Conservation (phyloP, 2,329 filamentous ascomycete genomes). For the Ceratocystis colombiana region DNA sequence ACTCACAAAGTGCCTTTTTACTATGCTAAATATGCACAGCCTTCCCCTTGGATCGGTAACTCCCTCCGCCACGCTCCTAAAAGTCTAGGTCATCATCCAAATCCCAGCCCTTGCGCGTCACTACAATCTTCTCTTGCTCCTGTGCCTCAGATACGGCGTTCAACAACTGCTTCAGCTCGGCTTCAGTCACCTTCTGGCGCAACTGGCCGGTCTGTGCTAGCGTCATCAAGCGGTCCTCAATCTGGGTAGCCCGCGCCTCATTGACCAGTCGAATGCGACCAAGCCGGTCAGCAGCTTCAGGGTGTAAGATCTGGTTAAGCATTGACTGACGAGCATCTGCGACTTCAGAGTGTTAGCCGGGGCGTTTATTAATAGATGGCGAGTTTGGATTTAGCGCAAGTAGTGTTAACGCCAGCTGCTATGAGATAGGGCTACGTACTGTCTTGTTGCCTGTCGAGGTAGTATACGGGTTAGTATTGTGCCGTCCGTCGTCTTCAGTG, state of each 20-base stretch:
- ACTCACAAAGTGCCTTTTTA: background rate
- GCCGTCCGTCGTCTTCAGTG: background rate
- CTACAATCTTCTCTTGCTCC: slow-evolving; percentile 76
- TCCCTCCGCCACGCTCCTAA: slow-evolving; percentile 29
- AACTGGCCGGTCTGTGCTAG: slow-evolving; percentile 82
- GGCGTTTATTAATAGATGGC: background rate
- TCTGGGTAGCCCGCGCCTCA: slow-evolving; percentile 74
- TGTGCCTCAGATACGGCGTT: slow-evolving; percentile 71
- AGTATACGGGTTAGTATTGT: background rate
- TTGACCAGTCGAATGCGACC: slow-evolving; percentile 94
- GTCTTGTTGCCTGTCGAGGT: slow-evolving; percentile 26
- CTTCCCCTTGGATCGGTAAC: background rate
- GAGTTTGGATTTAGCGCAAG: background rate
- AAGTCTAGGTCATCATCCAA: slow-evolving; percentile 71
- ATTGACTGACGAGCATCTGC: slow-evolving; percentile 66
- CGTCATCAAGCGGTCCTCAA: slow-evolving; percentile 89
- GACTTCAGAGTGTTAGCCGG: slow-evolving; percentile 24
- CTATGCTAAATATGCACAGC: slow-evolving; percentile 25
- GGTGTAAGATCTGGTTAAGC: slow-evolving; percentile 85
- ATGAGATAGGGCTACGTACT: slow-evolving; percentile 29
- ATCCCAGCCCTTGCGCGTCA: slow-evolving; percentile 72
- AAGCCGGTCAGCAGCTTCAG: slow-evolving; percentile 84
- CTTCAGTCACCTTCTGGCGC: slow-evolving; percentile 76
- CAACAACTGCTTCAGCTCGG: slow-evolving; percentile 84
- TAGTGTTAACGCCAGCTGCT: background rate